Base-by-base conservation (phyloP, 2,329 filamentous ascomycete genomes). In the Colletotrichum sp. region DNA sequence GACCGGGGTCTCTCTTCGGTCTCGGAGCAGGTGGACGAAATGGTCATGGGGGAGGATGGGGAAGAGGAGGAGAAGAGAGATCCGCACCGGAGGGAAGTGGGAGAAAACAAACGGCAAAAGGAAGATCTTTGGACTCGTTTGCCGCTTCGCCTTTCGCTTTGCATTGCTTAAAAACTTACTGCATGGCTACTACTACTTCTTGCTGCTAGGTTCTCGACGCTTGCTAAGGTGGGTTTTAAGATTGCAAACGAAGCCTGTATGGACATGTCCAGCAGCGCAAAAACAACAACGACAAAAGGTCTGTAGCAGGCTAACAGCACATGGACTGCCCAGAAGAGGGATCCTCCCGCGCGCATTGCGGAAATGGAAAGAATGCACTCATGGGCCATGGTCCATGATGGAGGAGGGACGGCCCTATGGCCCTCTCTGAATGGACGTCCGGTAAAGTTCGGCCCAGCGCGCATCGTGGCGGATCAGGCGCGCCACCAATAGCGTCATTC, bases 371-470 rank as follows among this genome's bases (percentile, higher is more conserved):
- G 52, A 25, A 25, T 57, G 52, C 12, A n/a, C 39, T 49, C 52
- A 57, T 15, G 52, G 52, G 5, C 25, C 22, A 57, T 3, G 25
- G 22, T n/a, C n/a, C n/a, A n/a, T n/a, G n/a, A n/a, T n/a, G 1
- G 39, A 49, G 39, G 39, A 49, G 39, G 36, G 36, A 44, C 12
- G n/a, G 62, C 32, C 62, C 65, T 34, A 7, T 55, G 63, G 25
- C 39, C 34, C 13, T 8, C 44, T 49, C 59, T 55, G 64, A 62
- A 71, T 65, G 72, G 27, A 70, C 36, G 72, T 69, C 72, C 72
- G 72, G 68, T 75, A 75, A 75, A 75, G 67, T 75, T 75, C 61
- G 72, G 72, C 49, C 72, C 69, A 71, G 68, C 32, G 68, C 34
- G 72, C 72, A 69, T 69, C 59, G 49, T 55, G 67, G 65, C 66